Percentiles rank a stretch among this genome's conserved stretches.
Evolutionary conservation across 2,329 filamentous ascomycete genomes (phyloP).

Genomic region (Chrysoporthe cubensis): DNA sequence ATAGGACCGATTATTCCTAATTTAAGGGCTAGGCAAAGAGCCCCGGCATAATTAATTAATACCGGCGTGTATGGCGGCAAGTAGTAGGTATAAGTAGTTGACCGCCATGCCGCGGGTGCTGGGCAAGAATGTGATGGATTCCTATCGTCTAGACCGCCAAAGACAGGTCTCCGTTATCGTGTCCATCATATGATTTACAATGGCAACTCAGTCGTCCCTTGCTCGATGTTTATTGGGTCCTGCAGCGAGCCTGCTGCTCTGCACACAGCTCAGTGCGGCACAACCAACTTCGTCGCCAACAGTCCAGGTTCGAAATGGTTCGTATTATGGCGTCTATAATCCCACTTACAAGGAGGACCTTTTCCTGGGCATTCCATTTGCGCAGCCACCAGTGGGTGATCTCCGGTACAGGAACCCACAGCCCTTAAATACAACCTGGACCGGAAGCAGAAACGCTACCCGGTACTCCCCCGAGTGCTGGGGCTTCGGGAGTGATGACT

Average conservation of each 20-base stretch:
- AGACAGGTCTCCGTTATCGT: background rate
- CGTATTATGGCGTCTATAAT: slow-evolving; percentile 40
- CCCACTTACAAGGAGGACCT: slow-evolving; percentile 49
- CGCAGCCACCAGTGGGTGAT: slow-evolving; percentile 42
- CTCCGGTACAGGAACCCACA: slow-evolving; percentile 41
- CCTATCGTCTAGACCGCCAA: background rate
- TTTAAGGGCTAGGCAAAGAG: background rate
- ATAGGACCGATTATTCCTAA: background rate
- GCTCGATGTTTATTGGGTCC: background rate
- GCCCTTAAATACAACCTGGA: slow-evolving; percentile 46
- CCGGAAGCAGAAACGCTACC: slow-evolving; percentile 45
- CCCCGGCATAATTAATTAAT: background rate
- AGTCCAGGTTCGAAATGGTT: slow-evolving; percentile 37
- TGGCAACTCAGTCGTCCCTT: background rate
- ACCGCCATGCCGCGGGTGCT: background rate
- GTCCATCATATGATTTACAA: background rate
- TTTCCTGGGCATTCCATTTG: slow-evolving; percentile 61
- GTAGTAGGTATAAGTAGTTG: background rate
- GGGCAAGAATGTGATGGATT: background rate
- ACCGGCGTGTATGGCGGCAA: background rate
- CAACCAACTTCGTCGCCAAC: slow-evolving; percentile 1
- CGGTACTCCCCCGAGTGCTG: slow-evolving; percentile 52
- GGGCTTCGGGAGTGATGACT: slow-evolving; percentile 47
- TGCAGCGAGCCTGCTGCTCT: background rate
- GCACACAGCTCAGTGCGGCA: background rate